phyloP scores from a whole-genome alignment of 2,329 filamentous ascomycete genomes.

The Pseudocercospora fuligena region DNA sequence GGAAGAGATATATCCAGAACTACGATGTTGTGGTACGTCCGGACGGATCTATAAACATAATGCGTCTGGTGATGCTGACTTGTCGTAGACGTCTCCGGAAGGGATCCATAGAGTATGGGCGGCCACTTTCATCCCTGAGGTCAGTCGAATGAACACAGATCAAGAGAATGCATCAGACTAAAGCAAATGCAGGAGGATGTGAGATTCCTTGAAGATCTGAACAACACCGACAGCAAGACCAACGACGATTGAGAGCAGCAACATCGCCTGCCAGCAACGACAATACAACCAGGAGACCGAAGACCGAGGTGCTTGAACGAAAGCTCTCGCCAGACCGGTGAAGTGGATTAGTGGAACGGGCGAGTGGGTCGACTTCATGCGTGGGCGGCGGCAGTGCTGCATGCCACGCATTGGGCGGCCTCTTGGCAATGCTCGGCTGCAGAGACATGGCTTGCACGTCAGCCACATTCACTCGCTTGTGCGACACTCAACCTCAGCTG shows the following conservation, averaged over 20 bases:
- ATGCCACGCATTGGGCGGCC: conserved; percentile 14
- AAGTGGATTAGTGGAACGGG: not conserved
- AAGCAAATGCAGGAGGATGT: conserved; percentile 6
- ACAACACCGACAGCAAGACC: conserved; percentile 3
- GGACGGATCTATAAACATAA: not conserved
- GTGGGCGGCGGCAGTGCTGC: conserved; percentile 12
- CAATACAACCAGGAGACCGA: not conserved
- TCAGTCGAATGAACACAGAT: not conserved
- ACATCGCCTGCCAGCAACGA: not conserved
- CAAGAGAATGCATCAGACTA: not conserved
- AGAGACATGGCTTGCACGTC: not conserved
- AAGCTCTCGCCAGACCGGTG: not conserved
- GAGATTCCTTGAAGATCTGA: conserved; percentile 10
- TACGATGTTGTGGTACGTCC: conserved; percentile 13
- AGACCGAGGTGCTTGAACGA: not conserved
- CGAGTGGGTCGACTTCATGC: not conserved
- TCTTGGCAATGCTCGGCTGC: conserved; percentile 6
- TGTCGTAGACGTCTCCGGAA: conserved; percentile 2
- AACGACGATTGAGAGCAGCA: conserved; percentile 10
- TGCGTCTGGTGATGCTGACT: not conserved
- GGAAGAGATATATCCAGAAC: conserved; percentile 12
- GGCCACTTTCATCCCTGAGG: not conserved
- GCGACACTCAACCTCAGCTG: conserved; percentile 11
- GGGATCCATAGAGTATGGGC: conserved; percentile 14
- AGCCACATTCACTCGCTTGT: conserved; percentile 1